Base-by-base conservation (phyloP, 2,329 filamentous ascomycete species). In the Ceratocystiopsis sp. region DNA sequence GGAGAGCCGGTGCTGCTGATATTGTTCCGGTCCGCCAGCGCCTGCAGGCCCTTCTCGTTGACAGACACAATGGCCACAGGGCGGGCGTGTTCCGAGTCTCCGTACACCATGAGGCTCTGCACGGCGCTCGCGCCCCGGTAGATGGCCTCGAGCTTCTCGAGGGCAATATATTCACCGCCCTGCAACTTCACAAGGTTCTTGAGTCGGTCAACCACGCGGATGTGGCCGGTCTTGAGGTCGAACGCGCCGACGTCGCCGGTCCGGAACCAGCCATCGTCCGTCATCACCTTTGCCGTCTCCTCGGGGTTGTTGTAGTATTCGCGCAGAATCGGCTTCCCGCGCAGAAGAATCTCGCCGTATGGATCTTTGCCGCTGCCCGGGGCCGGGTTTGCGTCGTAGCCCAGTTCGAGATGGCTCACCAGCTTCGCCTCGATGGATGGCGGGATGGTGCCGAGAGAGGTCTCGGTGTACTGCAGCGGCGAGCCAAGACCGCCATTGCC, bases 131-230 rank as follows among this genome's bases (percentile, higher is more conserved):
- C 75, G 38, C 84, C 78, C 48, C 87, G 80, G 66, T 95, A 96
- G 43, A 93, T 71, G 3, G 87, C 82, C 65, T 96, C 89, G 46
- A 96, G 77, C 68, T 87, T 95, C 67, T 96, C 89, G 4, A 98
- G 73, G 18, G 89, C 91, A 59, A 96, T 93, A 62, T 96, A 96
- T 68, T 96, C 89, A 52, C 89, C 89, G 47, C 87, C 86, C 50
- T 84, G 74, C 49, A 91, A 87, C 77, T 96, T 96, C 61, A 96
- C 84, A 44, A 96, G 68, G 64, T 96, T 96, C 78, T 96, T 96
- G 75, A 94, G 87, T 53, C 89, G 84, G 61, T 96, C 89, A 56
- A 96, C 87, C 58, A 96, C 80, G 53, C 71, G 75, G 51, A 96
- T 63, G 59, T 93, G 83, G 37, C 89, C 89, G 48, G 80, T 70